These are phyloP conservation scores for Graphilbum fragrans DNA, from an alignment of 2,329 filamentous ascomycete genomes.

Conservation along the genomic window DNA sequence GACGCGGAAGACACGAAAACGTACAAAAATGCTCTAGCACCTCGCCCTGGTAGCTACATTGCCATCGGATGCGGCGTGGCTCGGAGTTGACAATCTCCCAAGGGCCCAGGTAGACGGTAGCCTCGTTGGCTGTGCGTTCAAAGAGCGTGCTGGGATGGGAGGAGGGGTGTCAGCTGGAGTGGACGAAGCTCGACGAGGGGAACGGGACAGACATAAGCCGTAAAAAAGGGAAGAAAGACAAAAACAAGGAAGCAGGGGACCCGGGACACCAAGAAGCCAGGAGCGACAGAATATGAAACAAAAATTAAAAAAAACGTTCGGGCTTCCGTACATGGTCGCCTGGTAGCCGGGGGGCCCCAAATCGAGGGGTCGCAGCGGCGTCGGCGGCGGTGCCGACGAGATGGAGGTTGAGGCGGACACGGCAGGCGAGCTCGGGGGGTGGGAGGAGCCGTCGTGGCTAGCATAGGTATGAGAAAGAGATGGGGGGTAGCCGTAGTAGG, in stretches of 20 bases:
- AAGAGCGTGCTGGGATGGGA: conserved; percentile 30
- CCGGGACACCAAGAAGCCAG: not conserved
- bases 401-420: conserved; percentile 27
- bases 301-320: conserved; percentile 8
- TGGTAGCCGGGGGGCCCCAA: conserved; percentile 40
- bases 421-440: conserved; percentile 32
- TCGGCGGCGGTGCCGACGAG: conserved; percentile 24
- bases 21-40: conserved; percentile 37
- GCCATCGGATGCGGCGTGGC: conserved; percentile 37
- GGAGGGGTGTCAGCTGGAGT: too few relatives aligned
- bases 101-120: conserved; percentile 38
- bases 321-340: conserved; percentile 33
- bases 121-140: conserved; percentile 34
- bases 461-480: conserved; percentile 27
- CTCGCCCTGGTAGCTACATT: conserved; percentile 39
- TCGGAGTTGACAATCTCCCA: conserved; percentile 37
- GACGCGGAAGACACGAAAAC: conserved; percentile 8
- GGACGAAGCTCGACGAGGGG: too few relatives aligned
- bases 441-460: conserved; percentile 31
- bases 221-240: not conserved
- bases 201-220: not conserved
- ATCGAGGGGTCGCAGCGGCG: conserved; percentile 32
- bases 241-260: conserved; percentile 4
- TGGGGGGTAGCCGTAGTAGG: conserved; percentile 28
- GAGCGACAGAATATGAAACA: not conserved